These are phyloP conservation scores for Cladobotryum mycophilum DNA, from an alignment of 2,329 filamentous ascomycete species.

Conservation along the genomic window DNA sequence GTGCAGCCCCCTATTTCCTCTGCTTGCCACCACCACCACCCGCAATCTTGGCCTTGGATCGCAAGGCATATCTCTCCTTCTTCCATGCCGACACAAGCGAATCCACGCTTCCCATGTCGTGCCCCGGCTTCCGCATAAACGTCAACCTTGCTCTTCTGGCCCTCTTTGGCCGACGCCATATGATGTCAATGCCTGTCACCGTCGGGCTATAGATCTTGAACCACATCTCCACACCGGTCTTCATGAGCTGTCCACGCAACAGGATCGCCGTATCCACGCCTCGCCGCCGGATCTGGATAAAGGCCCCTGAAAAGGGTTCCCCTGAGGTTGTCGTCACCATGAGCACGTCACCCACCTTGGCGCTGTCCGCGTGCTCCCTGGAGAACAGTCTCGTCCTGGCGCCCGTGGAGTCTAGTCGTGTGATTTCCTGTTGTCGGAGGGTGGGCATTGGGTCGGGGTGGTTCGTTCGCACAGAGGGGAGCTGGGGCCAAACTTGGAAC, in stretches of 20 bases:
- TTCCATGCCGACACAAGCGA: slow-evolving; percentile 58
- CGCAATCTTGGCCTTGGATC: slow-evolving; percentile 27
- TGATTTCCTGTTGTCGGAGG: slow-evolving; percentile 63
- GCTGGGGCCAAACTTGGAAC: slow-evolving; percentile 50
- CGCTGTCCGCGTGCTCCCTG: slow-evolving; percentile 68
- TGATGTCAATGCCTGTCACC: slow-evolving; percentile 85
- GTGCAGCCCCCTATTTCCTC: background rate
- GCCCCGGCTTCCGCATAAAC: slow-evolving; percentile 82
- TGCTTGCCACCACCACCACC: slow-evolving; percentile 15
- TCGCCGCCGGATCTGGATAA: slow-evolving; percentile 78
- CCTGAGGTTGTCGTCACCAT: slow-evolving; percentile 74
- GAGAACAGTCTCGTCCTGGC: slow-evolving; percentile 77
- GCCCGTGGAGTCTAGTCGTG: slow-evolving; percentile 75
- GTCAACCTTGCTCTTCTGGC: slow-evolving; percentile 82
- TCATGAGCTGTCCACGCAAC: slow-evolving; percentile 77
- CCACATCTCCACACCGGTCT: slow-evolving; percentile 93
- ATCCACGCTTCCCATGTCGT: slow-evolving; percentile 83
- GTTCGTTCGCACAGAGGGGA: slow-evolving; percentile 46
- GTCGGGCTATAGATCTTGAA: slow-evolving; percentile 91
- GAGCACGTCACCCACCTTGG: slow-evolving; percentile 81
- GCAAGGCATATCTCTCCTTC: slow-evolving; percentile 37
- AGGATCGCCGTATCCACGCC: slow-evolving; percentile 85
- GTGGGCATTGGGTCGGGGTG: slow-evolving; percentile 62
- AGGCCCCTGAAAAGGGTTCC: slow-evolving; percentile 86
- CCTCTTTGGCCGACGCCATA: slow-evolving; percentile 78